These are phyloP conservation scores for Bonia amplexicaulis DNA, from an alignment of 176 grass and related monocot genomes.

Conservation along the genomic window DNA sequence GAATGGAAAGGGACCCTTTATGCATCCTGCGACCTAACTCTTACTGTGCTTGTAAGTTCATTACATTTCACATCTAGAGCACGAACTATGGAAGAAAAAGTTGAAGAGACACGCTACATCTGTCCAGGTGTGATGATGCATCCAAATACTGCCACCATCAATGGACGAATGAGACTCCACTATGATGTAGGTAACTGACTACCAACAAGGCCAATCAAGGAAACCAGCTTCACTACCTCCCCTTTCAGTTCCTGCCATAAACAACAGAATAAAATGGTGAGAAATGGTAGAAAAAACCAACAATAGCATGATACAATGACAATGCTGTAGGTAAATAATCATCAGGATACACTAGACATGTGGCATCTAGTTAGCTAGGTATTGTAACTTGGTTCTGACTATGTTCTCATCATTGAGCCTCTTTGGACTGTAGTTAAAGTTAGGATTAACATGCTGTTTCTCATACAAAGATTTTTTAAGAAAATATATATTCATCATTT, in stretches of 20 bases:
- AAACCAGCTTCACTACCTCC: conserved; percentile 23
- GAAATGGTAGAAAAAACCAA: not conserved
- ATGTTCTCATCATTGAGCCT: not conserved
- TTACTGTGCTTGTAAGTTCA: conserved; percentile 23
- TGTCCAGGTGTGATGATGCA: conserved; percentile 50
- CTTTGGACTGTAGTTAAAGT: not conserved
- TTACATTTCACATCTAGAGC: conserved; percentile 33
- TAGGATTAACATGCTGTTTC: not conserved
- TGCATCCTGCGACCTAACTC: conserved; percentile 37
- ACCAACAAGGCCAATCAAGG: not conserved
- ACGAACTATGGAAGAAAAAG: conserved; percentile 16
- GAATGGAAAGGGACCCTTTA: conserved; percentile 36
- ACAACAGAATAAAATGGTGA: not conserved
- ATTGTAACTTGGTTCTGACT: not conserved
- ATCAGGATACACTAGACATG: not conserved
- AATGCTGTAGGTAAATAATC: not conserved
- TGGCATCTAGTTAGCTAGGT: not conserved
- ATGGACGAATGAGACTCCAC: conserved; percentile 44
- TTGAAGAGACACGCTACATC: conserved; percentile 47
- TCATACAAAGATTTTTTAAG: not conserved
- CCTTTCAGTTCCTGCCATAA: conserved; percentile 28
- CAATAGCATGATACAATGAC: not conserved
- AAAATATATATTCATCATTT: not conserved
- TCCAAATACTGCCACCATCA: conserved; percentile 65
- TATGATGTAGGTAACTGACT: conserved; percentile 27